Base-by-base conservation (phyloP, 2,329 filamentous ascomycete genomes). In the Paraphaeosphaeria sporulosa region DNA sequence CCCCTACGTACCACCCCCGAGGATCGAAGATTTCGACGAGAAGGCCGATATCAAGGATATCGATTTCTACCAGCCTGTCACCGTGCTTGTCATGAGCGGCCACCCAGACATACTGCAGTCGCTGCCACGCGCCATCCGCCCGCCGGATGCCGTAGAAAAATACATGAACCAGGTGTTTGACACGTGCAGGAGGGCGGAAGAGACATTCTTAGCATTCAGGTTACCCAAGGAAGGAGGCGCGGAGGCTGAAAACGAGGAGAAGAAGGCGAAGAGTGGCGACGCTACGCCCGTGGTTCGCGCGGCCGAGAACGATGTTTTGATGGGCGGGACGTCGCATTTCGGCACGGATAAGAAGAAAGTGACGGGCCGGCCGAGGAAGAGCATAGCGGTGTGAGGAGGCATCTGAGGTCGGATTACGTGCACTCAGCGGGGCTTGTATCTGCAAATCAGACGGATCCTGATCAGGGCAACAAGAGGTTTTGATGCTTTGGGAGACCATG, bases 51-150 rank as follows among this genome's bases (percentile, higher is more conserved):
- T 75, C 46, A 69, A 68, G 49, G 68, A 76, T 36, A 70, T 76
- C n/a, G 72, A 73, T 10, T 71, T 76, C 77, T 94, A 93, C 72
- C 90, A 94, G 66, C 91, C 91, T 1, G 84, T 94, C 85, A 89
- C 87, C 1, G 84, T 88, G 61, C 83, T 85, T 43, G 80, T 89
- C 44, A 80, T 83, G 40, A 83, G 84, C 51, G 76, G 80, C 27
- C 81, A 84, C 55, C 79, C 84, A 19, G 80, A 82, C 40, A 79
- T 85, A 15, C 79, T 88, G 15, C 83, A 86, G 57, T 83, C 85
- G 3, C 77, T 89, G 10, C 80, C 81, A 32, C 82, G 84, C 21
- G 85, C 86, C 56, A 84, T 89, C 21, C 86, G 84, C 8, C 74
- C 75, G 30, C 71, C 68, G 19, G 75, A 78, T 23, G 68, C 75